Evolutionary conservation across 768 basidiomycete species (phyloP).

Genomic region (Dioszegia aurantiaca): DNA sequence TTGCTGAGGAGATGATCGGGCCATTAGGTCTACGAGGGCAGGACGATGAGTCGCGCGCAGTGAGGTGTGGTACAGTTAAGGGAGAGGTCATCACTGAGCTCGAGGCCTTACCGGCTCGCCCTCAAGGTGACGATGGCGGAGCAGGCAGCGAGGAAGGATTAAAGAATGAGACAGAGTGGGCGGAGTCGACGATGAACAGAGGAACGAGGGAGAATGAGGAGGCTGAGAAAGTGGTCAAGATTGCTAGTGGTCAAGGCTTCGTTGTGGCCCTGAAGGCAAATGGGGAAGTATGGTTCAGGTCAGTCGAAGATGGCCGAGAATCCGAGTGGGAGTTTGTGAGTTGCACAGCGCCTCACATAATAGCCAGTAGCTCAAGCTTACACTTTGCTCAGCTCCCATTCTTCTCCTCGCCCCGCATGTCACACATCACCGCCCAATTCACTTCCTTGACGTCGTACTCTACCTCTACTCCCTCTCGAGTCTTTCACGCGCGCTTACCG

Average conservation of each 20-base stretch:
- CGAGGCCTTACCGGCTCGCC: constrained; percentile 22
- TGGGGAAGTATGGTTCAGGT: constrained; percentile 47
- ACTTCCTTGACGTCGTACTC: constrained; percentile 65
- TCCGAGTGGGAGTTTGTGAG: constrained; percentile 67
- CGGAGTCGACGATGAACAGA: constrained; percentile 5
- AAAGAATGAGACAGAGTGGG: constrained; percentile 25
- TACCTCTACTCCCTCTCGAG: constrained; percentile 15
- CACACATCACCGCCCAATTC: constrained; percentile 80
- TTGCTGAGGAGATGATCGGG: constrained; percentile 19
- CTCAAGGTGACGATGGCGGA: constrained; percentile 7
- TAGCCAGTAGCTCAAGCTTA: too few species aligned
- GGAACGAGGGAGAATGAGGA: constrained; percentile 16
- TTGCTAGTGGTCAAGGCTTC: constrained; percentile 72
- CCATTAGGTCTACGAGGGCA: constrained; percentile 18
- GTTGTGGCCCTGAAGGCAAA: constrained; percentile 66
- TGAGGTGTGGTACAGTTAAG: constrained; percentile 36
- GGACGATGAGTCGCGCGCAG: constrained; percentile 20
- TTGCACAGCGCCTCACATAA: too few species aligned
- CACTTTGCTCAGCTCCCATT: constrained; percentile 26
- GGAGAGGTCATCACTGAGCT: constrained; percentile 25
- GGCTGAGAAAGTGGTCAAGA: constrained; percentile 62
- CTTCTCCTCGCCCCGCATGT: constrained; percentile 40
- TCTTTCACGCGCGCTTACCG: constrained; percentile 56
- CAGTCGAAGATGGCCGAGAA: constrained; percentile 18
- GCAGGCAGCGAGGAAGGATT: constrained; percentile 13